Evolutionary conservation across 1,139 yeast genomes (phyloP).

Genomic region (Pichia sp.): DNA sequence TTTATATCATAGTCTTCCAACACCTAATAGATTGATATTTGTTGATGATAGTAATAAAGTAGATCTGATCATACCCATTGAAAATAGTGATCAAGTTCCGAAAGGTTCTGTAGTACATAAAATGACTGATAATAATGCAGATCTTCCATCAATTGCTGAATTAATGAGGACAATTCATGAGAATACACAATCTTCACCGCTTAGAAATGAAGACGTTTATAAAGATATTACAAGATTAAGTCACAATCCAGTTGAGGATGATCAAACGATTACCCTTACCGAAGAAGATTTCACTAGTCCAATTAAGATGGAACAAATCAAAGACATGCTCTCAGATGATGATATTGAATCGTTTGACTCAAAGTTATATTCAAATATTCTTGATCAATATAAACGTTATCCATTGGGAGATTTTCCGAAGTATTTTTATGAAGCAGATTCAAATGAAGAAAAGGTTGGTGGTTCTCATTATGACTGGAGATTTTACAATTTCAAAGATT

Average conservation of each 20-base stretch:
- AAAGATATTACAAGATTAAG: slow-evolving; percentile 7
- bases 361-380: slow-evolving; percentile 12
- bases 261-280: not conserved
- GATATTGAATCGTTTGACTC: slow-evolving; percentile 15
- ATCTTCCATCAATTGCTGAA: not conserved
- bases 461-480: slow-evolving; percentile 36
- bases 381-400: not conserved
- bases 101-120: not conserved
- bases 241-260: not conserved
- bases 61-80: slow-evolving; percentile 8
- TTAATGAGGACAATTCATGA: not conserved
- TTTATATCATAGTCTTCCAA: slow-evolving; percentile 16
- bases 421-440: slow-evolving; percentile 33
- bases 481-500: slow-evolving; percentile 33
- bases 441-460: slow-evolving; percentile 13
- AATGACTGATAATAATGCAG: not conserved
- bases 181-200: slow-evolving; percentile 3
- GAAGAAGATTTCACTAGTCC: slow-evolving; percentile 5
- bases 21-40: slow-evolving; percentile 24
- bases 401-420: slow-evolving; percentile 18
- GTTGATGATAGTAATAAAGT: slow-evolving; percentile 11
- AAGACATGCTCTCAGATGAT: not conserved
- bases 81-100: not conserved
- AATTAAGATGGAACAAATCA: not conserved
- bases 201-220: not conserved